Percentiles rank a stretch among this genome's conserved stretches.
Evolutionary conservation across 2,329 filamentous ascomycete species (phyloP).

Genomic region (Beauveria sp.): DNA sequence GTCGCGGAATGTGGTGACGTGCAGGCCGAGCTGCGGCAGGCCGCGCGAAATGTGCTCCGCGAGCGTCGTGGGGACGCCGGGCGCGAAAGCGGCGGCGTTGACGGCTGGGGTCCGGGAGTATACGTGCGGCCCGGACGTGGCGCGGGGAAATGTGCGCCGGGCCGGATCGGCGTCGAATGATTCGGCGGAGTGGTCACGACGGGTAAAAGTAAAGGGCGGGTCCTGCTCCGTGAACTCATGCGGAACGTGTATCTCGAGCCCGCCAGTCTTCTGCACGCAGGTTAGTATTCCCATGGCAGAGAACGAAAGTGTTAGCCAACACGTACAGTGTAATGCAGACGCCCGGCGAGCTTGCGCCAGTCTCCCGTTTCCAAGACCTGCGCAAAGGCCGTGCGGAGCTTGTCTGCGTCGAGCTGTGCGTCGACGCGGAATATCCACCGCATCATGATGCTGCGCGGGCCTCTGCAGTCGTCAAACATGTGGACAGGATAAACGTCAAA

Average conservation of each 20-base stretch:
- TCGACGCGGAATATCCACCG: constrained; percentile 34
- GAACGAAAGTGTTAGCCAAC: neutral
- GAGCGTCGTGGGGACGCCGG: neutral
- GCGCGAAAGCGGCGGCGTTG: neutral
- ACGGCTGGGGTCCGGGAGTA: neutral
- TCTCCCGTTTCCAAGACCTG: constrained; percentile 33
- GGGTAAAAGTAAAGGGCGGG: neutral
- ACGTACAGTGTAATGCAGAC: constrained; percentile 21
- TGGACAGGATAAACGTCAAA: constrained; percentile 24
- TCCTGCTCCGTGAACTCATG: neutral
- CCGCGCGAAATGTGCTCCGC: neutral
- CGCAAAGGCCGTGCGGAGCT: constrained; percentile 27
- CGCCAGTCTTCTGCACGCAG: neutral
- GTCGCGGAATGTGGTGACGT: constrained; percentile 29
- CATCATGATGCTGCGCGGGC: constrained; percentile 20
- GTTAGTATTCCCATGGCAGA: neutral
- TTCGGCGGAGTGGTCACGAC: neutral
- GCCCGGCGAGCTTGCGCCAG: constrained; percentile 40
- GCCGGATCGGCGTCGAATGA: neutral
- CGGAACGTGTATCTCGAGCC: constrained; percentile 3
- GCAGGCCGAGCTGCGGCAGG: neutral
- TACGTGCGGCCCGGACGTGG: neutral
- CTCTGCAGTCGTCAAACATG: constrained; percentile 24
- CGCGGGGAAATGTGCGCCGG: neutral
- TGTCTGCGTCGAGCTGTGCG: constrained; percentile 35